Conservation (phyloP, 2,329 filamentous ascomycete species). For the Cytospora piceicola region DNA sequence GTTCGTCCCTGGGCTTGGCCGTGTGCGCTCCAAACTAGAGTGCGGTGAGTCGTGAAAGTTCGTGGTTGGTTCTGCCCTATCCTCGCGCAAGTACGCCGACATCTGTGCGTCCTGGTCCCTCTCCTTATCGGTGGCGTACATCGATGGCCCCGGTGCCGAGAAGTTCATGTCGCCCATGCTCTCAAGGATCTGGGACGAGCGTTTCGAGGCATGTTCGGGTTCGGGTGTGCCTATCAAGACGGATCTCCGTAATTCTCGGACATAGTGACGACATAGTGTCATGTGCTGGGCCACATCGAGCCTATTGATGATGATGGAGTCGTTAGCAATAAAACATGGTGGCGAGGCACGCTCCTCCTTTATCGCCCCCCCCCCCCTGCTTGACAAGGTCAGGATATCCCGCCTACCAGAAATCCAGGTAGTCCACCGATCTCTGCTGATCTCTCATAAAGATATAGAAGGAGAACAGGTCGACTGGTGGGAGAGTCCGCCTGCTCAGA, state of each 20-base stretch:
- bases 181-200: slow-evolving; percentile 80
- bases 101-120: slow-evolving; percentile 85
- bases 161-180: slow-evolving; percentile 69
- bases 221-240: slow-evolving; percentile 94
- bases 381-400: slow-evolving; percentile 11
- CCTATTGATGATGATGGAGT: slow-evolving; percentile 55
- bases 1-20: slow-evolving; percentile 57
- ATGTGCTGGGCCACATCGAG: slow-evolving; percentile 99
- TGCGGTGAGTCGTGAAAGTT: slow-evolving; percentile 60
- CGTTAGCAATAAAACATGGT: slow-evolving; percentile 32
- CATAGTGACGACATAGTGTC: slow-evolving; percentile 95
- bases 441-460: slow-evolving; percentile 99
- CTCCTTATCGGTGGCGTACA: slow-evolving; percentile 70
- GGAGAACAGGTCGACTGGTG: slow-evolving; percentile 94
- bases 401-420: slow-evolving; percentile 93
- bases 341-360: slow-evolving; percentile 4
- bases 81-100: slow-evolving; percentile 82
- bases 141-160: slow-evolving; percentile 62
- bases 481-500: slow-evolving; percentile 87
- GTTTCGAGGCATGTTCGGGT: slow-evolving; percentile 77
- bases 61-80: slow-evolving; percentile 38
- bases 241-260: slow-evolving; percentile 89
- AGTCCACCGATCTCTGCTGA: slow-evolving; percentile 96
- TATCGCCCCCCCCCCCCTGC: slow-evolving; percentile 14
- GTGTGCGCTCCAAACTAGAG: slow-evolving; percentile 52